Base-by-base conservation (phyloP, 768 basidiomycete species). In the Suillus subluteus region DNA sequence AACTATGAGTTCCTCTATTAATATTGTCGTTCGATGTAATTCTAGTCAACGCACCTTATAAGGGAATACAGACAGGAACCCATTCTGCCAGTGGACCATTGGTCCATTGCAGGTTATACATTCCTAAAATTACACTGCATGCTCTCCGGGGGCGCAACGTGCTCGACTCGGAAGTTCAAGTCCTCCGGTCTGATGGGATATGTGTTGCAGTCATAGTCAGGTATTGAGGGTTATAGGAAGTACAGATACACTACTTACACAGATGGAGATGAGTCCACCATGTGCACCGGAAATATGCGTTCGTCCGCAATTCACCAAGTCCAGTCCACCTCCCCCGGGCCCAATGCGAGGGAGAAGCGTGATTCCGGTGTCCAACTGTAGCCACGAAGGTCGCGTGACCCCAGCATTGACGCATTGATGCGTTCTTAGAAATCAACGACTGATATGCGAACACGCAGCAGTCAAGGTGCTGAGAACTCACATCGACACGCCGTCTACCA, bases 281-380 rank as follows among this genome's bases (percentile, higher is more conserved):
- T 18, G 16, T 32, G 4, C 55, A 37, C 35, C 6, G 55, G 21
- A 37, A 37, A 6, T 37, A n/a, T 35, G 21, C 21, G 12, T 37
- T 56, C 6, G 6, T n/a, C 35, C 12, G 32, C 11, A 6, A 56
- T 32, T 12, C 21, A 35, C 18, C 55, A 88, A 91, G 73, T 85
- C 87, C 6, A 79, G 73, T 62, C 84, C 87, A 62, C 82, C n/a
- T n/a, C 78, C 67, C 6, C 7, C 35, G 9, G 7, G 9, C 35
- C 81, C 82, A 38, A 26, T 26, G 26, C 80, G 82, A 56, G 82
- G 90, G 81, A 83, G 83, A 16, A 88, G 88, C 4, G 86, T 88
- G 35, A 92, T 79, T 12, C 82, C 90, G 86, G 76, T 0, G 87
- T 89, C 13, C 84, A 79, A 7, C 90, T 89, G 62, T 88, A 84